phyloP scores from a whole-genome alignment of 2,329 filamentous ascomycete species.

The Ophiostoma populinum region DNA sequence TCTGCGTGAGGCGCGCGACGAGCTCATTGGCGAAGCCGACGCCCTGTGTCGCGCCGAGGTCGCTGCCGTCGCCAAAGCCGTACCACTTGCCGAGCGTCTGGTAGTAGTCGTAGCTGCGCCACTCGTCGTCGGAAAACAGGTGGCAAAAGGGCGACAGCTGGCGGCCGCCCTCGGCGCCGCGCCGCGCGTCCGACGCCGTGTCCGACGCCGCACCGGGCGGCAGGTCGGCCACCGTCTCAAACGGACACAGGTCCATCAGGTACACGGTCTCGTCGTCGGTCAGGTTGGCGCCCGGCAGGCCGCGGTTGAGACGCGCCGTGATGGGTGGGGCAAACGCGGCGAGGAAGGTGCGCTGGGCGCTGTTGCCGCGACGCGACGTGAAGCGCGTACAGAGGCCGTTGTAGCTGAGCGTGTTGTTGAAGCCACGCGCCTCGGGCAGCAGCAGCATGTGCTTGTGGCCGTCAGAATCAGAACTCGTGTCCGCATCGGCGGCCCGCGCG shows the following conservation, averaged over 20 bases:
- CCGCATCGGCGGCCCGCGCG: conserved; percentile 23
- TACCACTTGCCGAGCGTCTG: conserved; percentile 74
- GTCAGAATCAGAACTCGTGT: too few relatives aligned
- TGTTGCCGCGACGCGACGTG: conserved; percentile 34
- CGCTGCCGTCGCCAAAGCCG: conserved; percentile 58
- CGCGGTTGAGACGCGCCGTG: conserved; percentile 47
- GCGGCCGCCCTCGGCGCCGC: neutral
- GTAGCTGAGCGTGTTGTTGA: conserved; percentile 67
- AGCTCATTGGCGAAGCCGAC: conserved; percentile 82
- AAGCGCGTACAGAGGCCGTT: conserved; percentile 54
- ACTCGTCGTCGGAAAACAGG: conserved; percentile 58
- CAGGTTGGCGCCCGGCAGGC: conserved; percentile 51
- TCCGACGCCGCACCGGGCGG: too few relatives aligned
- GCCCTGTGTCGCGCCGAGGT: conserved; percentile 67
- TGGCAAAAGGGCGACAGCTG: conserved; percentile 52
- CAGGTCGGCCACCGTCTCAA: conserved; percentile 53
- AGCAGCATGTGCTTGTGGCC: conserved; percentile 41
- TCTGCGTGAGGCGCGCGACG: conserved; percentile 56
- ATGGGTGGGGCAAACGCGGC: conserved; percentile 50
- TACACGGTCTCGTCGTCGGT: conserved; percentile 43
- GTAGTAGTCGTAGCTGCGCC: conserved; percentile 66
- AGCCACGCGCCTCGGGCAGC: conserved; percentile 46
- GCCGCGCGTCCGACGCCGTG: conserved; percentile 17
- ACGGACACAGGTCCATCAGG: conserved; percentile 82
- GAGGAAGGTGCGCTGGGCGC: conserved; percentile 40